Evolutionary conservation across 192 early-diverging fungal genomes (phyloP).

Genomic region (Rhizophagus prolifer): DNA sequence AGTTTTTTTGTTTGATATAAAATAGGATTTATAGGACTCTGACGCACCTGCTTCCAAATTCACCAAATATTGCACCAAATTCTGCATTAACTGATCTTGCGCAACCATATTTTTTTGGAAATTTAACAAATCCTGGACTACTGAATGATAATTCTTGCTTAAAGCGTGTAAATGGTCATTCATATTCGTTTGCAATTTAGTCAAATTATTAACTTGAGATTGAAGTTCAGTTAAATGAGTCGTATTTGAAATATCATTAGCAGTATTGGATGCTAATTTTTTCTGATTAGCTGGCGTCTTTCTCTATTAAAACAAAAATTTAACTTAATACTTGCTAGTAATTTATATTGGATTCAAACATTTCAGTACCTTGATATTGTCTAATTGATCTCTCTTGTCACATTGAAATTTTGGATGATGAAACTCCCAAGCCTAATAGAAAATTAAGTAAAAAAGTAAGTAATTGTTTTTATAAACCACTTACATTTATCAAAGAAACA

Average conservation of each 20-base stretch:
- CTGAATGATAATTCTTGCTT: conserved; percentile 32
- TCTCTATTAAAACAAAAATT: conserved; percentile 29
- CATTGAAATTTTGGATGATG: conserved; percentile 66
- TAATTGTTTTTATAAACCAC: background rate
- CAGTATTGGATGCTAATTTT: background rate
- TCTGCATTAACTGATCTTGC: conserved; percentile 51
- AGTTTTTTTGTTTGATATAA: background rate
- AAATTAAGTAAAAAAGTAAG: background rate
- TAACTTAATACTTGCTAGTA: background rate
- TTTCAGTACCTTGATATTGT: conserved; percentile 49
- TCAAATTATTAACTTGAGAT: conserved; percentile 41
- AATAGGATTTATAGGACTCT: background rate
- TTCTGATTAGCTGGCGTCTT: conserved; percentile 41
- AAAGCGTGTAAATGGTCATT: conserved; percentile 36
- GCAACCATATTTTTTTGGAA: conserved; percentile 47
- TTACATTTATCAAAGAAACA: background rate
- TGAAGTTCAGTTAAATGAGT: conserved; percentile 38
- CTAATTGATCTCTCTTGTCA: conserved; percentile 54
- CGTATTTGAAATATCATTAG: conserved; percentile 11
- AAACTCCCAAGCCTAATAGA: conserved; percentile 62
- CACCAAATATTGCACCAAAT: conserved; percentile 41
- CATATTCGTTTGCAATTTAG: conserved; percentile 44
- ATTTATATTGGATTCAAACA: background rate
- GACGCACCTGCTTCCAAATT: conserved; percentile 39
- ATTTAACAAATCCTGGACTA: conserved; percentile 38